phyloP scores from a whole-genome alignment of 495 filamentous ascomycete genomes.

The Jackrogersella multiformis region DNA sequence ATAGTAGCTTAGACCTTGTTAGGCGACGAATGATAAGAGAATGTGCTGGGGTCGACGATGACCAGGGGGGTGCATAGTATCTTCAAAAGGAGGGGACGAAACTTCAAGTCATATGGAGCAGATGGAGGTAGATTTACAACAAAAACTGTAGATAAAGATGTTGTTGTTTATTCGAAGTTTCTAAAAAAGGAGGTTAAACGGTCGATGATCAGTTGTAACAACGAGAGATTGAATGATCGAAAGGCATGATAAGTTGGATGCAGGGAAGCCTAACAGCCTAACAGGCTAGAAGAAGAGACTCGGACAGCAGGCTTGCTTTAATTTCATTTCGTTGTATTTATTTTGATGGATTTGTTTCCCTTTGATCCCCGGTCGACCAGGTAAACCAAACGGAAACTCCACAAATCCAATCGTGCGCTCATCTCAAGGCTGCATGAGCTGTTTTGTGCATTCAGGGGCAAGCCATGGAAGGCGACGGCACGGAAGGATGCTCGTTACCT shows the following conservation, averaged over 20 bases:
- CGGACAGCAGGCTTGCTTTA: constrained; percentile 40
- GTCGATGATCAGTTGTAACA: not conserved
- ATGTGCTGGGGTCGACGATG: constrained; percentile 30
- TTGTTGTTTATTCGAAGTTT: constrained; percentile 8
- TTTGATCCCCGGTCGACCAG: constrained; percentile 23
- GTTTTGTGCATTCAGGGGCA: constrained; percentile 44
- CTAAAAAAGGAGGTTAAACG: constrained; percentile 7
- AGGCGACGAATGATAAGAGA: constrained; percentile 44
- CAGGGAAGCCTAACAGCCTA: constrained; percentile 20
- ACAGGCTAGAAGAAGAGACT: no score
- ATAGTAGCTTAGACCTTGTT: constrained; percentile 28
- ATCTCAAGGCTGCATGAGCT: constrained; percentile 40
- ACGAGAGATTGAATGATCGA: not conserved
- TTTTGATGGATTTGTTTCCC: constrained; percentile 33
- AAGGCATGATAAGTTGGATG: not conserved
- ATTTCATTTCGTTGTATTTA: constrained; percentile 40
- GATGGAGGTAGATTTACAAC: not conserved
- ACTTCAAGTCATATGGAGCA: not conserved
- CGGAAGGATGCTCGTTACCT: constrained; percentile 16
- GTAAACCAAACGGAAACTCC: constrained; percentile 29
- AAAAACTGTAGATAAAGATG: not conserved
- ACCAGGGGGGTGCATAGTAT: constrained; percentile 34
- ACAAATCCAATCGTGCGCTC: constrained; percentile 35
- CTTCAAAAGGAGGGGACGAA: constrained; percentile 18
- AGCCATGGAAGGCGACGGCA: constrained; percentile 4